These are phyloP conservation scores for Tetrahymena thermophila DNA, from an alignment of 73 alveolate species.

Conservation along the genomic window DNA sequence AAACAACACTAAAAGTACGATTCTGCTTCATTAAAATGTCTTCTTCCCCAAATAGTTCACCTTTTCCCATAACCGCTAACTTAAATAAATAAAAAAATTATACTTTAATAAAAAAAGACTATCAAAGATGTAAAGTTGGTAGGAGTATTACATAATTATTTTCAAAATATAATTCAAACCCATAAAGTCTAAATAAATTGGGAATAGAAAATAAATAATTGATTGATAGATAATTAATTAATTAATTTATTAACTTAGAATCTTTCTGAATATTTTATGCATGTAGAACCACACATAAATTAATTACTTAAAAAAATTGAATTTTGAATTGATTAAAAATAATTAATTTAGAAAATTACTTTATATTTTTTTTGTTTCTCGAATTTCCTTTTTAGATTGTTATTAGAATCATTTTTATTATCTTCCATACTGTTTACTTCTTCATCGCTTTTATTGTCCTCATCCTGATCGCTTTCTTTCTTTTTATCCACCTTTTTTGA, in stretches of 20 bases:
- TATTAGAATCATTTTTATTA: no score
- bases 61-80: conserved; percentile 4
- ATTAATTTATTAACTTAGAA: no score
- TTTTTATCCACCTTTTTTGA: conserved; percentile 5
- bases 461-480: neutral
- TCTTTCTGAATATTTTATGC: neutral
- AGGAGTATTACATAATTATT: neutral
- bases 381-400: neutral
- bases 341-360: neutral
- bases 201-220: no score
- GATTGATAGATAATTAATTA: no score
- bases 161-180: no score
- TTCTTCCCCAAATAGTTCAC: conserved; percentile 48
- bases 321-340: neutral
- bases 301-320: neutral
- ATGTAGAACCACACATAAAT: neutral
- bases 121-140: neutral
- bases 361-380: neutral
- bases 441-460: neutral
- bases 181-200: neutral
- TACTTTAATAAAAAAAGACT: neutral
- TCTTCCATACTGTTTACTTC: neutral
- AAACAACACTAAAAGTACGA: neutral
- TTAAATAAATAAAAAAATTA: neutral
- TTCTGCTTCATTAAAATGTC: conserved; percentile 6